Evolutionary conservation across 1,139 yeast genomes (phyloP).

Genomic region (Hyphopichia buzzinii): DNA sequence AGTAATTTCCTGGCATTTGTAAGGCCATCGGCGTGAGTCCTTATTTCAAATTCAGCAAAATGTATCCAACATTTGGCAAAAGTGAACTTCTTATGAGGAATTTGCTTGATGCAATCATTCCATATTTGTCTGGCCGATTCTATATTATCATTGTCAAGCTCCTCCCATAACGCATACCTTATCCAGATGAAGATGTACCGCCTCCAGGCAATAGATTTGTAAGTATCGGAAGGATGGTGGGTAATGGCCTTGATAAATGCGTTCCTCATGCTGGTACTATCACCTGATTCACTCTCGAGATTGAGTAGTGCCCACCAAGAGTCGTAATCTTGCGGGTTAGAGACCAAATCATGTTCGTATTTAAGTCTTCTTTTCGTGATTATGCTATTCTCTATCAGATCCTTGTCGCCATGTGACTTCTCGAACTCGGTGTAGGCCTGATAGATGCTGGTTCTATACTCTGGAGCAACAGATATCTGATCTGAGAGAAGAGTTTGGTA

Average conservation of each 20-base stretch:
- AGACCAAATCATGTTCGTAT: conserved; percentile 49
- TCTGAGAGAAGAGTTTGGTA: conserved; percentile 49
- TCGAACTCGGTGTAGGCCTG: conserved; percentile 58
- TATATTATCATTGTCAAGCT: conserved; percentile 43
- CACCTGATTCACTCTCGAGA: conserved; percentile 29
- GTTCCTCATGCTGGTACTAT: conserved; percentile 14
- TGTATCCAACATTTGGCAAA: conserved; percentile 75
- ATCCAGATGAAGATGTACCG: conserved; percentile 72
- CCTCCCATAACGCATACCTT: conserved; percentile 63
- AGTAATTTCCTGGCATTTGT: conserved; percentile 62
- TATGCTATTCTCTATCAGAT: conserved; percentile 53
- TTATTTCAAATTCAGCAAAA: conserved; percentile 70
- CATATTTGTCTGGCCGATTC: conserved; percentile 52
- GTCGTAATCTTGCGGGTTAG: conserved; percentile 61
- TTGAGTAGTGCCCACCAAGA: conserved; percentile 77
- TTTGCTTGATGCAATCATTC: conserved; percentile 42
- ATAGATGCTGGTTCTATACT: conserved; percentile 39
- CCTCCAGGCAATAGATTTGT: conserved; percentile 58
- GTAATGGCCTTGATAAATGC: conserved; percentile 49
- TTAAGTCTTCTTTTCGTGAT: conserved; percentile 51
- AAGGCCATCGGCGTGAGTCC: conserved; percentile 46
- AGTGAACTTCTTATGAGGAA: conserved; percentile 61
- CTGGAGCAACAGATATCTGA: conserved; percentile 35
- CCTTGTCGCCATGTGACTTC: conserved; percentile 58
- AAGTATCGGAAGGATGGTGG: conserved; percentile 26